phyloP scores from a whole-genome alignment of 2,329 filamentous ascomycete species.

The Alternaria viburni region DNA sequence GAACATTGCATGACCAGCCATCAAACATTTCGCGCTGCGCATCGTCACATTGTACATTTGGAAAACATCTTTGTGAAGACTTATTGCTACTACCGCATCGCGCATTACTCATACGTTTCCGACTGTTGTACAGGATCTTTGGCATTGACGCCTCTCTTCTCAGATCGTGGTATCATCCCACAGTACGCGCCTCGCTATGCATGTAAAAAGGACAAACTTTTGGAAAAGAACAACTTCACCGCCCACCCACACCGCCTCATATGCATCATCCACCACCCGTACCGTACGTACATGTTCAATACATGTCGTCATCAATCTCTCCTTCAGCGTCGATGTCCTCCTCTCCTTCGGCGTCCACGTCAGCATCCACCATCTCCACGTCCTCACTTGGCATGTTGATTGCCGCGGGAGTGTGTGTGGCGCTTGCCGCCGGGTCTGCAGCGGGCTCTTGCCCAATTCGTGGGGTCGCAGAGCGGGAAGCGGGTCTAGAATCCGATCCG shows the following conservation, averaged over 20 bases:
- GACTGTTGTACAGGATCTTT: not conserved
- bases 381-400: not conserved
- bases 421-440: not conserved
- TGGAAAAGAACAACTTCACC: not conserved
- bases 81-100: not conserved
- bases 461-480: not conserved
- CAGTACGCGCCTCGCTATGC: conserved; percentile 20
- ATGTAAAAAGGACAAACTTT: conserved; percentile 4
- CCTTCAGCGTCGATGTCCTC: conserved; percentile 30
- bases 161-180: not conserved
- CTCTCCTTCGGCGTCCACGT: conserved; percentile 14
- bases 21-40: not conserved
- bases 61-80: not conserved
- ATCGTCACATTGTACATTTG: not conserved
- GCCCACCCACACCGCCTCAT: not conserved
- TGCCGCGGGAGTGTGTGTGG: not conserved
- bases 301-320: conserved; percentile 27
- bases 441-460: not conserved
- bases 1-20: not conserved
- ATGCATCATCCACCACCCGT: not conserved
- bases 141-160: not conserved
- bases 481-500: not conserved
- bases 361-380: conserved; percentile 18
- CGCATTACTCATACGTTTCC: not conserved
- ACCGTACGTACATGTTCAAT: not conserved